These are phyloP conservation scores for Candida gorgasii DNA, from an alignment of 805 yeast species.

Conservation along the genomic window DNA sequence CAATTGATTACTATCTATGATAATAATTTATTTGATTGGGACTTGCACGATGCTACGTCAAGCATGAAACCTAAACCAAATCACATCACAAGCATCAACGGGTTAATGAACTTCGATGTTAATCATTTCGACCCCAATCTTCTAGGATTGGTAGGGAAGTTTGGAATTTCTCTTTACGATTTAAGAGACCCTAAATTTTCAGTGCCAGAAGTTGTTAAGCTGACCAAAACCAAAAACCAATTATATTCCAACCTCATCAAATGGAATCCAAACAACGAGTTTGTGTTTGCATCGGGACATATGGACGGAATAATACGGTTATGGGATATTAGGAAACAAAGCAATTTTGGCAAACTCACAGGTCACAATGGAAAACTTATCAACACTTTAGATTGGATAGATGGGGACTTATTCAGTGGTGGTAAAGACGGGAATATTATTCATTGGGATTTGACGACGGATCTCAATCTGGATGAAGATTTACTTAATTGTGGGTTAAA, in stretches of 20 bases:
- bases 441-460: slow-evolving; percentile 58
- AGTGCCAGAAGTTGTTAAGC: slow-evolving; percentile 26
- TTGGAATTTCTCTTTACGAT: slow-evolving; percentile 77
- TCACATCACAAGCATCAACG: slow-evolving; percentile 51
- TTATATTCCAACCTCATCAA: slow-evolving; percentile 45
- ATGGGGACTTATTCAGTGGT: slow-evolving; percentile 55
- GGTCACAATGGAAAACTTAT: slow-evolving; percentile 57
- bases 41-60: slow-evolving; percentile 45
- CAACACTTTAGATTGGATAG: slow-evolving; percentile 62
- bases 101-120: slow-evolving; percentile 53
- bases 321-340: slow-evolving; percentile 74
- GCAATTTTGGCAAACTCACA: slow-evolving; percentile 50
- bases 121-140: slow-evolving; percentile 50
- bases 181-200: slow-evolving; percentile 51
- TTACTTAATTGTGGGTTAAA: slow-evolving; percentile 41
- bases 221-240: slow-evolving; percentile 18
- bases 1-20: slow-evolving; percentile 64
- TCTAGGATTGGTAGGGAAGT: slow-evolving; percentile 64
- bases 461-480: slow-evolving; percentile 13
- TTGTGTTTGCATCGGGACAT: slow-evolving; percentile 66
- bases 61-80: slow-evolving; percentile 48
- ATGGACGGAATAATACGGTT: slow-evolving; percentile 55
- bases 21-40: slow-evolving; percentile 77
- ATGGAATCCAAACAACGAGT: slow-evolving; percentile 65
- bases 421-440: slow-evolving; percentile 67